Evolutionary conservation across 768 basidiomycete genomes (phyloP).

Genomic region (Collybiopsis confluens): DNA sequence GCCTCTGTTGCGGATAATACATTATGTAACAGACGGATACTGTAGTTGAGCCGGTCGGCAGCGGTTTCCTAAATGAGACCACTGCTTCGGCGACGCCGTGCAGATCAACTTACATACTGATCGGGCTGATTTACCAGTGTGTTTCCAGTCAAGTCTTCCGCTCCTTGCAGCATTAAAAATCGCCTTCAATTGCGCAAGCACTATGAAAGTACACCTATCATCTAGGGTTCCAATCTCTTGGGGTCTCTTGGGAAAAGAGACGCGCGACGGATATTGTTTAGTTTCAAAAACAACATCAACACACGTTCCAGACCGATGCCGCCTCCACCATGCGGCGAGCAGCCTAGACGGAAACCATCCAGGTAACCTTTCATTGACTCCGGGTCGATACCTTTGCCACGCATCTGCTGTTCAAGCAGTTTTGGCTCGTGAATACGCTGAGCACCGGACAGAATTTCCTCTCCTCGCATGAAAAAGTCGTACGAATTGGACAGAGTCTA

Average conservation of each 20-base stretch:
- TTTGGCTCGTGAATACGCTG: constrained; percentile 93
- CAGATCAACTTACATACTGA: too few species aligned
- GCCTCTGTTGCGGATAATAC: too few species aligned
- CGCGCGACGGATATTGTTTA: constrained; percentile 91
- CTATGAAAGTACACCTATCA: too few species aligned
- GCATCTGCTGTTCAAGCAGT: constrained; percentile 83
- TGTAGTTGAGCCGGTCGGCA: too few species aligned
- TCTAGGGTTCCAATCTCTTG: constrained; percentile 83
- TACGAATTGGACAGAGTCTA: constrained; percentile 95
- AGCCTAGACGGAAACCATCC: constrained; percentile 93
- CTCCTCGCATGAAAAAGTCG: constrained; percentile 99
- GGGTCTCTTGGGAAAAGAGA: constrained; percentile 97
- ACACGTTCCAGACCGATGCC: constrained; percentile 95
- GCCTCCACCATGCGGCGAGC: constrained; percentile 94
- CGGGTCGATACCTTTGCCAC: constrained; percentile 82
- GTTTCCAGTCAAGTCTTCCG: too few species aligned
- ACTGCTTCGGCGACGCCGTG: too few species aligned
- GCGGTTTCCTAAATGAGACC: too few species aligned
- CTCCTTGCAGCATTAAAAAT: too few species aligned
- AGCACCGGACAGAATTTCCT: constrained; percentile 97
- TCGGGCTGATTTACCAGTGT: too few species aligned
- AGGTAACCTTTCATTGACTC: constrained; percentile 89
- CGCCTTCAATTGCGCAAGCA: too few species aligned
- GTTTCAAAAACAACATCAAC: constrained; percentile 94
- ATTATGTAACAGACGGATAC: too few species aligned